These are phyloP conservation scores for Stephania cephalantha DNA, from an alignment of 164 flowering plant species.

Conservation along the genomic window DNA sequence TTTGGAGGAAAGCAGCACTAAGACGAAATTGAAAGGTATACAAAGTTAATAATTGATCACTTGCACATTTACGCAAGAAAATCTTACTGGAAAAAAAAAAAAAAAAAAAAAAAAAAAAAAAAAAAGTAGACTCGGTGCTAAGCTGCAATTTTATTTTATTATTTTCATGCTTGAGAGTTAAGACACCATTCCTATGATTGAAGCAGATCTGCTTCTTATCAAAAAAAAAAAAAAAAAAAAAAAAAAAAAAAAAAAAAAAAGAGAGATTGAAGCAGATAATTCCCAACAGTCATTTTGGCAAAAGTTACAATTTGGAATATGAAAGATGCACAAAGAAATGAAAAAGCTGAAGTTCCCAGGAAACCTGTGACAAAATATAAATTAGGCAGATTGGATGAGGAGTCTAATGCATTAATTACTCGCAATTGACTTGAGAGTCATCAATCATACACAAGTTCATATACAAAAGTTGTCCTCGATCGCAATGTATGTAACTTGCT, in stretches of 20 bases:
- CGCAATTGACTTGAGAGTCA: not conserved
- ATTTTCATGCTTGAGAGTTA: no score
- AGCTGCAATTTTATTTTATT: no score
- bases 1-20: constrained; percentile 92
- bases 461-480: not conserved
- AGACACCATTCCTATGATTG: no score
- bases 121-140: no score
- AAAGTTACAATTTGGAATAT: not conserved
- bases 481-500: not conserved
- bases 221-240: no score
- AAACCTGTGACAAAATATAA: not conserved
- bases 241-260: no score
- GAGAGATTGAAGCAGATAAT: not conserved
- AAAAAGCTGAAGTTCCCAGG: not conserved
- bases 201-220: no score
- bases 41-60: not conserved
- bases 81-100: no score
- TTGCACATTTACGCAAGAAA: not conserved
- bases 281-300: not conserved
- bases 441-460: no score
- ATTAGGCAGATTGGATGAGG: not conserved
- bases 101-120: no score
- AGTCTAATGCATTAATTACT: not conserved
- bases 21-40: not conserved
- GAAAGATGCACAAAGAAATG: no score